phyloP scores from a whole-genome alignment of 2,329 filamentous ascomycete genomes.

The Xylaria sp. region DNA sequence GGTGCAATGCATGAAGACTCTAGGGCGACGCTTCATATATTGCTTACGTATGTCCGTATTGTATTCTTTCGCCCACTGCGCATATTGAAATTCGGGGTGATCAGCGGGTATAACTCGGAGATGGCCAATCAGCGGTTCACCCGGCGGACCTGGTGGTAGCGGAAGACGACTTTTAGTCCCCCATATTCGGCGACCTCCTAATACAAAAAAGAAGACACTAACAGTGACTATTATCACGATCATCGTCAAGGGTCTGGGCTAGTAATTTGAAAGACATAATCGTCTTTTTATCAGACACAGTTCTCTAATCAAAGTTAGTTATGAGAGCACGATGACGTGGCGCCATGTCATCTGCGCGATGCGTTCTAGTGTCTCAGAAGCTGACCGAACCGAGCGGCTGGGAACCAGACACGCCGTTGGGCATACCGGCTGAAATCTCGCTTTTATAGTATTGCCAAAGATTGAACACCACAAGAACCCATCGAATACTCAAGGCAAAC shows the following conservation, averaged over 20 bases:
- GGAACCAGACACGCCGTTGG: neutral
- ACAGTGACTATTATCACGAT: neutral
- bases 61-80: slow-evolving; percentile 32
- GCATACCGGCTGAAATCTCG: neutral
- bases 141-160: slow-evolving; percentile 39
- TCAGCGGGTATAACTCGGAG: slow-evolving; percentile 39
- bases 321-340: neutral
- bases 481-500: neutral
- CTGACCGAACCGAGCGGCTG: neutral
- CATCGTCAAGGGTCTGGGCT: neutral
- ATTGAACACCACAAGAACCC: neutral
- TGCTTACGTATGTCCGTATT: slow-evolving; percentile 42
- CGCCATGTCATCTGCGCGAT: neutral
- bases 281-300: neutral
- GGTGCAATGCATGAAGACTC: neutral
- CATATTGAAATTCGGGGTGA: slow-evolving; percentile 35
- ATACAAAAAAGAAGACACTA: neutral
- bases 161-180: neutral
- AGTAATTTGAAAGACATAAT: neutral
- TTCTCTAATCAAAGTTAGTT: neutral
- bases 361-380: neutral
- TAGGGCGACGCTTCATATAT: neutral
- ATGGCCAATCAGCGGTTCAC: slow-evolving; percentile 41
- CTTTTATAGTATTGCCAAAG: neutral
- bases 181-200: neutral